Evolutionary conservation across 1,284 basidiomycete genomes (phyloP).

Genomic region (Austroboletus niveus): DNA sequence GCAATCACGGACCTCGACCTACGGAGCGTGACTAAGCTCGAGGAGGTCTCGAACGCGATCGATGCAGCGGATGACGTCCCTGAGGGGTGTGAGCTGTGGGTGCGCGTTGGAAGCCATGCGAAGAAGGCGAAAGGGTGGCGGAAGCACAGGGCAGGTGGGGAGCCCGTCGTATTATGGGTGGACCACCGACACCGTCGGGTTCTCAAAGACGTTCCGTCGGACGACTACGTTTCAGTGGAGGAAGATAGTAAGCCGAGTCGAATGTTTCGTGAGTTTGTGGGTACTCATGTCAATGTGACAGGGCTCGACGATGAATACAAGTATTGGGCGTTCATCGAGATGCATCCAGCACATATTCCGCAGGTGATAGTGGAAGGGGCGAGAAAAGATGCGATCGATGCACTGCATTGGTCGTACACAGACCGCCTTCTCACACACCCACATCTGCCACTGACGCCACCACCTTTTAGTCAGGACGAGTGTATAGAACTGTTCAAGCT

Average conservation of each 20-base stretch:
- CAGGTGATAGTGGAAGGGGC: constrained; percentile 46
- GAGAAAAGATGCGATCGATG: constrained; percentile 63
- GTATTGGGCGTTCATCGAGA: constrained; percentile 75
- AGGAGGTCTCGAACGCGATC: constrained; percentile 50
- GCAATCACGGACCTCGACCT: constrained; percentile 67
- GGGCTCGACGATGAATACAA: constrained; percentile 70
- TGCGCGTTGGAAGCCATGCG: constrained; percentile 29
- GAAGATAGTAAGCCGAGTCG: constrained; percentile 54
- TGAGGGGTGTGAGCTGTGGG: constrained; percentile 56
- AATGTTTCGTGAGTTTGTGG: background rate
- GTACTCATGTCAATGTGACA: constrained; percentile 23
- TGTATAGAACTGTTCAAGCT: constrained; percentile 66
- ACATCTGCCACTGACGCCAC: constrained; percentile 39
- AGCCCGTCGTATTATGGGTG: constrained; percentile 57
- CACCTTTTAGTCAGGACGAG: constrained; percentile 71
- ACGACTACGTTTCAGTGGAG: constrained; percentile 29
- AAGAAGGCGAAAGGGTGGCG: constrained; percentile 28
- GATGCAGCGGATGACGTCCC: constrained; percentile 37
- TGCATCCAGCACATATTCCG: constrained; percentile 65
- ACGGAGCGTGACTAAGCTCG: constrained; percentile 46
- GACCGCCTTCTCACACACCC: constrained; percentile 66
- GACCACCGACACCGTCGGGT: constrained; percentile 59
- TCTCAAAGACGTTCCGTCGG: constrained; percentile 42
- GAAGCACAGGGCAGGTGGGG: constrained; percentile 32
- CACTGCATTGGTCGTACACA: constrained; percentile 73